Percentiles rank a stretch among this genome's conserved stretches.
Conservation (phyloP, 139 green algal genomes). For the Monoraphidium neglectum region DNA sequence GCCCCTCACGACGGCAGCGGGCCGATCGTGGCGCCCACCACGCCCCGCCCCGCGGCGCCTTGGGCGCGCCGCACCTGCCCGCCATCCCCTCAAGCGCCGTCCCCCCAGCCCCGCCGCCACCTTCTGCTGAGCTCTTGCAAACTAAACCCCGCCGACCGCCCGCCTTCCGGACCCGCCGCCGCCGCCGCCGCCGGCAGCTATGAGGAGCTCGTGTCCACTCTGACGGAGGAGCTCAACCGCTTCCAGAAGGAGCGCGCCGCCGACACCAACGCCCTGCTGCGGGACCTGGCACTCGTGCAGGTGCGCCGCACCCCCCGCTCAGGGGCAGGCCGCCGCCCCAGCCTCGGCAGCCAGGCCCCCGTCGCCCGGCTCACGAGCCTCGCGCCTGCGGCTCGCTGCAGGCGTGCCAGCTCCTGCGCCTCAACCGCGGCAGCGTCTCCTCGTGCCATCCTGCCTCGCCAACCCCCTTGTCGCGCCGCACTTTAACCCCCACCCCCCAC, state of each 20-base stretch:
- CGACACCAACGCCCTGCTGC: conserved; percentile 78
- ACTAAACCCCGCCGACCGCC: background rate
- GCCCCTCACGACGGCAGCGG: background rate
- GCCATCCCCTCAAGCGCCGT: no score
- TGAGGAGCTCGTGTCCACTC: conserved; percentile 48
- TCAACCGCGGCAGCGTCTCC: background rate
- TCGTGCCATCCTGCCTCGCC: background rate
- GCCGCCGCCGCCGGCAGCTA: conserved; percentile 6
- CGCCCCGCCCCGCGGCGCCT: no score
- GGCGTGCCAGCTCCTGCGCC: no score
- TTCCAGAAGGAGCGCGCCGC: conserved; percentile 72
- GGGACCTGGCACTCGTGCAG: conserved; percentile 79
- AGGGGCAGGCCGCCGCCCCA: background rate
- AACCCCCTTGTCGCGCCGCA: background rate
- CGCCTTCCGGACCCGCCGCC: background rate
- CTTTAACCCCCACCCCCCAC: background rate
- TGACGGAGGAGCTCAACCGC: conserved; percentile 86
- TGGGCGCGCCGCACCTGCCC: no score
- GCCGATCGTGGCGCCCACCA: no score
- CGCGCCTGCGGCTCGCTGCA: background rate
- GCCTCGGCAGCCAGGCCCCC: background rate
- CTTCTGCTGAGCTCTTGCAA: no score
- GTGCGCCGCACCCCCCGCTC: conserved; percentile 19
- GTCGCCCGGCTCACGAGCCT: background rate
- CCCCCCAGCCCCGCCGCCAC: no score